Base-by-base conservation (phyloP, 116 monocot species). In the Papilionanthe hybrid region DNA sequence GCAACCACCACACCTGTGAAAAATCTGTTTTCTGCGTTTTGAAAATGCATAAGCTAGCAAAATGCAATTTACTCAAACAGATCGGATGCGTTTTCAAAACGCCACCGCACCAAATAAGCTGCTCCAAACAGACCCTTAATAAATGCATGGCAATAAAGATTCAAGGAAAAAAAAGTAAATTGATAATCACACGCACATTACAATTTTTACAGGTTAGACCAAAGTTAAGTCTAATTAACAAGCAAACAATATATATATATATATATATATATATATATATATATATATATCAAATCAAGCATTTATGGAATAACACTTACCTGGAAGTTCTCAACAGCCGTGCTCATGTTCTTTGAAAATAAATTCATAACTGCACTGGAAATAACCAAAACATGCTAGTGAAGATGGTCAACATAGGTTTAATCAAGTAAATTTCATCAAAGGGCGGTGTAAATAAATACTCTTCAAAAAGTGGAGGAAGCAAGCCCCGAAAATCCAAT, bases 321-420 rank as follows among this genome's bases (percentile, higher is more conserved):
- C 99, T 95, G 95, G 75, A 99, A 99, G 81, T 95, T 99, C 81
- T 95, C 95, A 67, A 99, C 90, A 42, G 99, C 95, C 60, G 90
- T 93, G 73, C 53, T 84, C 89, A 99, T 90, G 82, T 99, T 99
- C 84, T 93, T 95, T 81, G 93, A 90, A 84, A 99, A 99, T 72
- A 99, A 78, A 67, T 90, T 92, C 77, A 90, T 75, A 80, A 99
- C 99, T 88, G 99, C 99, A 93, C 99, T 99, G 99, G 79, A 91
- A 82, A 84, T 76, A 71, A 57, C 23, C 18, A 86, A 65, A 76
- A 58, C 42, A 85, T 77, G 23, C 87, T 60, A 91, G 81, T 22
- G n/a, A 83, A 75, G 41, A 72, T 69, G 12, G 58, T 29, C 25
- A 69, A 27, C 20, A 69, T 27, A 43, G 23, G 37, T 37, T 63